phyloP scores from a whole-genome alignment of 2,329 filamentous ascomycete species.

The Shiraia sp. region DNA sequence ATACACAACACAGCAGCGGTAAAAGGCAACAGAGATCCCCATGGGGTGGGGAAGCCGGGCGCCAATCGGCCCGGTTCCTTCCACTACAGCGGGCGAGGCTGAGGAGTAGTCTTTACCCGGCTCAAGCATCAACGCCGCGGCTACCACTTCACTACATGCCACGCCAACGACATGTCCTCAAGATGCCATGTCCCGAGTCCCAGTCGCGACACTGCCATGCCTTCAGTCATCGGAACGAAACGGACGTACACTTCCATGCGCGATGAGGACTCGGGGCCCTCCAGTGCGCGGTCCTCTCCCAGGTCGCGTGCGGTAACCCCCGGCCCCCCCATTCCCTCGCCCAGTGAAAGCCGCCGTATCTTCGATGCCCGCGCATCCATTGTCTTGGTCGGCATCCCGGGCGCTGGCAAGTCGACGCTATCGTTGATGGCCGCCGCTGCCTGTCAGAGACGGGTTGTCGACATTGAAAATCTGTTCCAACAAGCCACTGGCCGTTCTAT shows the following conservation, averaged over 20 bases:
- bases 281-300: conserved; percentile 13
- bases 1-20: background rate
- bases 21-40: no score
- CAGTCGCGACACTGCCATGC: conserved; percentile 21
- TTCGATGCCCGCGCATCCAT: conserved; percentile 69
- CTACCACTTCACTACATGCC: no score
- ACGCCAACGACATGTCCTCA: conserved; percentile 4
- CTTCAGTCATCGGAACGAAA: conserved; percentile 32
- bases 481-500: conserved; percentile 65
- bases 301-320: conserved; percentile 17
- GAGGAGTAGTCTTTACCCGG: no score
- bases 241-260: conserved; percentile 31
- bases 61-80: background rate
- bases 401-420: conserved; percentile 74
- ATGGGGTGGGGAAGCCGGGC: conserved; percentile 7
- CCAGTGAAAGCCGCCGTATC: conserved; percentile 33
- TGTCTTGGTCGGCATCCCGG: conserved; percentile 73
- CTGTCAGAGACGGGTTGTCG: conserved; percentile 68
- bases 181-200: conserved; percentile 3
- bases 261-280: conserved; percentile 15
- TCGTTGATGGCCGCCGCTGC: conserved; percentile 74
- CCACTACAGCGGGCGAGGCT: no score
- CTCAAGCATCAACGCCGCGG: no score
- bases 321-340: conserved; percentile 17
- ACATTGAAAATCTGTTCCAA: conserved; percentile 69